Conservation (phyloP, 2,329 filamentous ascomycete species). For the Calonectria fujianensis region DNA sequence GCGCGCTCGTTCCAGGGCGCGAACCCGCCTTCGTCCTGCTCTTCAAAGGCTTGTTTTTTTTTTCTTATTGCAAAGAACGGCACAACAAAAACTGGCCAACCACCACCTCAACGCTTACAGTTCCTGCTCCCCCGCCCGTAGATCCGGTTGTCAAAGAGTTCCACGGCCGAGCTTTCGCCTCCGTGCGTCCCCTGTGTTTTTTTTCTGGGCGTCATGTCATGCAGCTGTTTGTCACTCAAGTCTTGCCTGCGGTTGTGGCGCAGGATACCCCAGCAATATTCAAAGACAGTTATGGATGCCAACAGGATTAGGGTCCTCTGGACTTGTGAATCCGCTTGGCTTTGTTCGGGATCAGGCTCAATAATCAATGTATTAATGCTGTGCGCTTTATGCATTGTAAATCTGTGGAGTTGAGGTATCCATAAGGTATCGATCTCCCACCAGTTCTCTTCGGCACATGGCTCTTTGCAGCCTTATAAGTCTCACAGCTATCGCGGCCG, state of each 20-base stretch:
- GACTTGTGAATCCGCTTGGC: conserved; percentile 3
- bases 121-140: conserved; percentile 42
- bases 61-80: not conserved
- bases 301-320: not conserved
- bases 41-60: not conserved
- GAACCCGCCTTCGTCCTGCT: conserved; percentile 35
- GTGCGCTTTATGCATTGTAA: conserved; percentile 21
- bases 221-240: conserved; percentile 41
- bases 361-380: conserved; percentile 24
- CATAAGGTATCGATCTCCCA: not conserved
- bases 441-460: conserved; percentile 17
- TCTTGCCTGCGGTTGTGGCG: conserved; percentile 34
- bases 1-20: conserved; percentile 43
- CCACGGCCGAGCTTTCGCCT: conserved; percentile 31
- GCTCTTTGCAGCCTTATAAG: not conserved
- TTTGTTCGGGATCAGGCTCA: conserved; percentile 15
- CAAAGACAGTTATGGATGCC: not conserved
- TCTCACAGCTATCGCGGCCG: not conserved
- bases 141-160: conserved; percentile 45
- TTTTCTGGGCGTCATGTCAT: conserved; percentile 33
- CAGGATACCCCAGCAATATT: conserved; percentile 30
- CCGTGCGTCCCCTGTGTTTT: conserved; percentile 35
- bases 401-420: conserved; percentile 26
- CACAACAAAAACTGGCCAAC: not conserved
- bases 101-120: conserved; percentile 28